Evolutionary conservation across 2,329 filamentous ascomycete genomes (phyloP).

Genomic region (Fusarium compactum): DNA sequence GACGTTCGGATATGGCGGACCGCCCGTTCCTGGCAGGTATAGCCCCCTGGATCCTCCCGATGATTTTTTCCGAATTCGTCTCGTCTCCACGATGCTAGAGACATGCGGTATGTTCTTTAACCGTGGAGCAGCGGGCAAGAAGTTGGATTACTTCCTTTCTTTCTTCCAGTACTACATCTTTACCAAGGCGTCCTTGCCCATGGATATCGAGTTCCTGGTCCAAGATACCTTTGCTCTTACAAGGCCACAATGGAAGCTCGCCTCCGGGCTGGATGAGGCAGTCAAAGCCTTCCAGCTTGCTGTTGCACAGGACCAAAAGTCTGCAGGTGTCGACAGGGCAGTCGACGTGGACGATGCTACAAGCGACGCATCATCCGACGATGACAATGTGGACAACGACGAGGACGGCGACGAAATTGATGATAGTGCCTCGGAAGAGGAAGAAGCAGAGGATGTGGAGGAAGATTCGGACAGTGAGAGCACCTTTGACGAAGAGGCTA

Average conservation of each 20-base stretch:
- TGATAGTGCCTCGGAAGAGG: constrained; percentile 69
- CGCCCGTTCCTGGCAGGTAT: constrained; percentile 80
- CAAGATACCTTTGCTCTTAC: constrained; percentile 90
- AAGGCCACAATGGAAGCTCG: constrained; percentile 92
- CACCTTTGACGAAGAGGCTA: constrained; percentile 85
- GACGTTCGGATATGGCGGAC: constrained; percentile 90
- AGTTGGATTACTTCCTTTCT: constrained; percentile 95
- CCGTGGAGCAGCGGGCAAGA: constrained; percentile 92
- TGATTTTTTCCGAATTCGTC: constrained; percentile 94
- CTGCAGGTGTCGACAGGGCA: constrained; percentile 75
- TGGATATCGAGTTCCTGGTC: constrained; percentile 97
- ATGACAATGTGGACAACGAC: constrained; percentile 76
- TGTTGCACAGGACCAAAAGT: constrained; percentile 90
- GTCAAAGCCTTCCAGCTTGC: constrained; percentile 85
- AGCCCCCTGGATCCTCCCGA: constrained; percentile 88
- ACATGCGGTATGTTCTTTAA: constrained; percentile 98
- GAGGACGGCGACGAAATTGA: constrained; percentile 73
- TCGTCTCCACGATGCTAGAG: constrained; percentile 90
- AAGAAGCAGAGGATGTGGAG: constrained; percentile 68
- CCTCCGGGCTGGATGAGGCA: constrained; percentile 84
- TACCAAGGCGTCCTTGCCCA: constrained; percentile 88
- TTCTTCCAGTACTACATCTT: constrained; percentile 98
- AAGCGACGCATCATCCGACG: constrained; percentile 79
- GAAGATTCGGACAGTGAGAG: constrained; percentile 66
- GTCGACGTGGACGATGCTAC: constrained; percentile 79